Percentiles rank a stretch among this genome's conserved stretches.
phyloP scores from a whole-genome alignment of 208 protist genomes.

The Crithidia brevicula region DNA sequence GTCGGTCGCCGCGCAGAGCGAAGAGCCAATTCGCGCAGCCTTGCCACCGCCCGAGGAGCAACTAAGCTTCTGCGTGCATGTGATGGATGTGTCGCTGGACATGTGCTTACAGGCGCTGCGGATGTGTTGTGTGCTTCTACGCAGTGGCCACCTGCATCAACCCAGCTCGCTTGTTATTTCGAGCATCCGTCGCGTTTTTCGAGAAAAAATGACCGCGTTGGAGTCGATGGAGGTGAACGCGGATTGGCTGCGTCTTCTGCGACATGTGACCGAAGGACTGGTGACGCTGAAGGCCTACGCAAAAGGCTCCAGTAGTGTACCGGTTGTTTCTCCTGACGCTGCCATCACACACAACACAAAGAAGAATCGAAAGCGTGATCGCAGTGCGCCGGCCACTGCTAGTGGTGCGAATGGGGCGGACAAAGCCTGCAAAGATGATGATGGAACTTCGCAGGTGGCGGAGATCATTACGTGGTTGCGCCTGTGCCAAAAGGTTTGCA shows the following conservation, averaged over 20 bases:
- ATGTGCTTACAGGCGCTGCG: constrained; percentile 70
- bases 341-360: neutral
- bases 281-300: constrained; percentile 61
- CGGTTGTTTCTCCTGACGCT: neutral
- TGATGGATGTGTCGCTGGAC: constrained; percentile 68
- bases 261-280: constrained; percentile 60
- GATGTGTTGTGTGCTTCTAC: constrained; percentile 60
- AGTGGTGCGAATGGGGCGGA: no score
- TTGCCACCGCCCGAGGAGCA: constrained; percentile 60
- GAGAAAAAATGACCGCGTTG: constrained; percentile 39
- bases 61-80: constrained; percentile 65
- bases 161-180: constrained; percentile 23
- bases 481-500: constrained; percentile 31
- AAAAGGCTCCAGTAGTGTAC: no score
- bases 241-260: constrained; percentile 83
- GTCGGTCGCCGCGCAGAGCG: constrained; percentile 39
- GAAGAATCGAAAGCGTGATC: constrained; percentile 14
- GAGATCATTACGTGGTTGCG: constrained; percentile 11
- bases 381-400: neutral
- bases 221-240: constrained; percentile 62
- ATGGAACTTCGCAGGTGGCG: neutral
- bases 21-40: constrained; percentile 23
- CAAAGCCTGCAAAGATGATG: no score
- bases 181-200: constrained; percentile 36
- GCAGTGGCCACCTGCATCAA: constrained; percentile 17